These are phyloP conservation scores for Diutina siamensis DNA, from an alignment of 1,139 yeast genomes.

Conservation along the genomic window DNA sequence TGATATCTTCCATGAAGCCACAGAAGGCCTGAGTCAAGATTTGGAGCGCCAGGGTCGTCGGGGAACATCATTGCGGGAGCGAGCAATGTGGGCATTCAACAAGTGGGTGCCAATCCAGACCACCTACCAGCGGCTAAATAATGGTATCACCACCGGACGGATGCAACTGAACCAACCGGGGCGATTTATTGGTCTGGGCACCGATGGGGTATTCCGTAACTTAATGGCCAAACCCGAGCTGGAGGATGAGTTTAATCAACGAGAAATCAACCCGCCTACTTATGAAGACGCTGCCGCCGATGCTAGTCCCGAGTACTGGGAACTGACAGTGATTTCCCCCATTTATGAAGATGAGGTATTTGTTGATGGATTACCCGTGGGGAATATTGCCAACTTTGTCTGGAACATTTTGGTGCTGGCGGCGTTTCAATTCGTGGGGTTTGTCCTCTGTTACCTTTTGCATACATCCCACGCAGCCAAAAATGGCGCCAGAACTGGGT, in stretches of 20 bases:
- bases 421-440: slow-evolving; percentile 90
- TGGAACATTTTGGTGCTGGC: slow-evolving; percentile 88
- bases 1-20: neutral
- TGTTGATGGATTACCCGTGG: slow-evolving; percentile 96
- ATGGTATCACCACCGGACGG: slow-evolving; percentile 33
- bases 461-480: slow-evolving; percentile 98
- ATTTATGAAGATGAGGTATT: slow-evolving; percentile 82
- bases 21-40: slow-evolving; percentile 5
- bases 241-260: slow-evolving; percentile 27
- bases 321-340: slow-evolving; percentile 73
- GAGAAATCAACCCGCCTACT: slow-evolving; percentile 64
- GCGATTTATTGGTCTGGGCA: slow-evolving; percentile 40
- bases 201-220: slow-evolving; percentile 91
- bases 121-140: slow-evolving; percentile 33
- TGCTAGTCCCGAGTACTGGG: slow-evolving; percentile 96
- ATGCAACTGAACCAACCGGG: slow-evolving; percentile 36
- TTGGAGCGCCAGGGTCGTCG: slow-evolving; percentile 3
- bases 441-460: slow-evolving; percentile 74
- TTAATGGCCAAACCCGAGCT: slow-evolving; percentile 75
- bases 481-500: slow-evolving; percentile 89
- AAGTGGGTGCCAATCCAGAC: slow-evolving; percentile 29
- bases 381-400: slow-evolving; percentile 70
- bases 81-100: slow-evolving; percentile 23
- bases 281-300: slow-evolving; percentile 95
- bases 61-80: slow-evolving; percentile 16